Conservation (phyloP, 2,329 filamentous ascomycete species). For the Colletotrichum simmondsii region DNA sequence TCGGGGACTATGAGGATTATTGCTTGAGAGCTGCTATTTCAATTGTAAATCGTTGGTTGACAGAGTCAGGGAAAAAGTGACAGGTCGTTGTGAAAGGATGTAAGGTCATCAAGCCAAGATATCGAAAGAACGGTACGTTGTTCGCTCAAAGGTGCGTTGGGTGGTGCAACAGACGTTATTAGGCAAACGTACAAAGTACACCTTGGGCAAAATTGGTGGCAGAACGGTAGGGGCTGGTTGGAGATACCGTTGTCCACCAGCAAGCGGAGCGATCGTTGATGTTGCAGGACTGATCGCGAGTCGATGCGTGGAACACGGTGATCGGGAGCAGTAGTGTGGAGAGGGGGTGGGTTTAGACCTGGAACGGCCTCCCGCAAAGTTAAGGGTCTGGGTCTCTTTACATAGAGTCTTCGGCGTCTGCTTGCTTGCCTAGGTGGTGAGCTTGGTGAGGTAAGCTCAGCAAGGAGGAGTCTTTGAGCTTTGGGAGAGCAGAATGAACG, state of each 20-base stretch:
- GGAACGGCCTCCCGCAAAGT: neutral
- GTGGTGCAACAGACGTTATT: no score
- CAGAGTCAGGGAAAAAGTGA: constrained; percentile 1
- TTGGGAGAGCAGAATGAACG: neutral
- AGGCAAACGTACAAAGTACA: constrained; percentile 7
- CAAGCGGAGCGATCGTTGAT: constrained; percentile 25
- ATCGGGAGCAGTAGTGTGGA: constrained; percentile 30
- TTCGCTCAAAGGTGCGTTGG: neutral
- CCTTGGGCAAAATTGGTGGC: constrained; percentile 14
- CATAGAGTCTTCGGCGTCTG: neutral
- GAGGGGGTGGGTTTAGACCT: neutral
- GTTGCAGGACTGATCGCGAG: constrained; percentile 32
- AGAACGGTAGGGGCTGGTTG: constrained; percentile 7
- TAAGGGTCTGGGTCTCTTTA: neutral
- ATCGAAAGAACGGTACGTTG: neutral
- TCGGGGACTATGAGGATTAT: neutral
- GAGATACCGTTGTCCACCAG: constrained; percentile 15
- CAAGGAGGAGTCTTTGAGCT: neutral
- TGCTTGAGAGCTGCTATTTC: neutral
- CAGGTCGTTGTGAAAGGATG: constrained; percentile 13
- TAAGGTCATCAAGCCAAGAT: neutral
- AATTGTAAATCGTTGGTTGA: neutral
- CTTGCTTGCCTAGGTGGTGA: neutral
- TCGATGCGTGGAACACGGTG: constrained; percentile 21
- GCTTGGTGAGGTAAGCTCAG: neutral